phyloP scores from a whole-genome alignment of 2,329 filamentous ascomycete genomes.

The Aspergillus fischeri region DNA sequence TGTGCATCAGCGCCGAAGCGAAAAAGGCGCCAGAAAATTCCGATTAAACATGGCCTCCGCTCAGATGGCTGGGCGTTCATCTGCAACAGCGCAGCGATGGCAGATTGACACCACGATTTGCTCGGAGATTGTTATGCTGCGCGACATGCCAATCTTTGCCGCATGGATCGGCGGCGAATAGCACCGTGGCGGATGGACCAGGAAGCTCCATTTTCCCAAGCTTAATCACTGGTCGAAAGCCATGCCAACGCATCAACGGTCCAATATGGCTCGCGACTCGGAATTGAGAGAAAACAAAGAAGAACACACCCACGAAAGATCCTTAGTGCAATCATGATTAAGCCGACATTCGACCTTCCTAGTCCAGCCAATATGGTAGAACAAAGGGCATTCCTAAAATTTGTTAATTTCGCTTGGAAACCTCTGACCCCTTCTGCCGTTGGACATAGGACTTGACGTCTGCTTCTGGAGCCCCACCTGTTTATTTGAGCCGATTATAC shows the following conservation, averaged over 20 bases:
- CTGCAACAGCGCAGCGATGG: constrained; percentile 14
- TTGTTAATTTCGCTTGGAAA: background rate
- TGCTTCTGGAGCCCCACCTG: constrained; percentile 28
- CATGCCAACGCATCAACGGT: constrained; percentile 78
- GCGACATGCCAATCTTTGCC: constrained; percentile 27
- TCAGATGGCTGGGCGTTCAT: constrained; percentile 14
- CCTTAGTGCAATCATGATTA: background rate
- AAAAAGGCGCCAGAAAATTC: constrained; percentile 1
- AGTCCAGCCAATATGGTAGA: background rate
- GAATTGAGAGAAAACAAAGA: constrained; percentile 2
- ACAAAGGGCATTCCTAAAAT: background rate
- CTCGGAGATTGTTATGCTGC: constrained; percentile 11
- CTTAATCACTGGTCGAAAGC: constrained; percentile 75
- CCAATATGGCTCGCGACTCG: constrained; percentile 19
- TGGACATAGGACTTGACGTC: constrained; percentile 10
- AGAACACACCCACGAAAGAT: background rate
- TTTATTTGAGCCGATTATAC: constrained; percentile 28
- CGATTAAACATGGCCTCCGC: constrained; percentile 8
- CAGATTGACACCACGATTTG: constrained; percentile 15
- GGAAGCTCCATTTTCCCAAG: constrained; percentile 54
- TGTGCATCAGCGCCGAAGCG: background rate
- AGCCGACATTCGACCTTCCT: background rate
- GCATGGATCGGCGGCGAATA: constrained; percentile 36
- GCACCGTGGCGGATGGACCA: constrained; percentile 42
- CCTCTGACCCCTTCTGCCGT: background rate